Conservation (phyloP, 2,329 filamentous ascomycete genomes). For the Niveomyces coronatus region DNA sequence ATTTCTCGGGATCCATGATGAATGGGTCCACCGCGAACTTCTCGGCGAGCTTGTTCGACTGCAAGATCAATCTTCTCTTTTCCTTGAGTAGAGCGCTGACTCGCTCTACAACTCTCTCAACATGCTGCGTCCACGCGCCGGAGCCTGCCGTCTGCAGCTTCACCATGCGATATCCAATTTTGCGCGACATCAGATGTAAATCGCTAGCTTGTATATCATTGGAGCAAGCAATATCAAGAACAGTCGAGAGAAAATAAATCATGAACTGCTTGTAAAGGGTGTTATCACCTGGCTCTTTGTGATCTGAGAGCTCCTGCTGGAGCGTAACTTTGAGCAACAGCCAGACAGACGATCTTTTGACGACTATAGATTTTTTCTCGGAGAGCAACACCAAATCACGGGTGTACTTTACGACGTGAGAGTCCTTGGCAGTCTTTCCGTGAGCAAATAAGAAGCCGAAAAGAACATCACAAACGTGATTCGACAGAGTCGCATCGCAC, state of each 20-base stretch:
- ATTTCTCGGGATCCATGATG: not conserved
- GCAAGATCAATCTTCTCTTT: not conserved
- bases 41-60: not conserved
- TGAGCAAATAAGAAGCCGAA: not conserved
- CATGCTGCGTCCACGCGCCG: too few species aligned
- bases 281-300: not conserved
- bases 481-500: not conserved
- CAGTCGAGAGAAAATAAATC: conserved; percentile 29
- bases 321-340: conserved; percentile 39
- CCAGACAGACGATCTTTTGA: conserved; percentile 38
- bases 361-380: not conserved
- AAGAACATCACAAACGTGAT: not conserved
- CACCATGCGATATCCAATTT: conserved; percentile 29
- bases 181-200: conserved; percentile 32
- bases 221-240: conserved; percentile 21
- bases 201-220: conserved; percentile 16
- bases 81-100: too few species aligned
- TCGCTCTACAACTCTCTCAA: too few species aligned
- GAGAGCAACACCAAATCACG: not conserved
- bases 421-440: not conserved
- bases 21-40: not conserved
- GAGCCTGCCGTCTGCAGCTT: conserved; percentile 27
- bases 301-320: conserved; percentile 22
- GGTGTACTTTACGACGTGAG: not conserved
- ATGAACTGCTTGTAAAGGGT: conserved; percentile 41